Evolutionary conservation across 1,139 yeast species (phyloP).

Genomic region (Candida sanyaensis): DNA sequence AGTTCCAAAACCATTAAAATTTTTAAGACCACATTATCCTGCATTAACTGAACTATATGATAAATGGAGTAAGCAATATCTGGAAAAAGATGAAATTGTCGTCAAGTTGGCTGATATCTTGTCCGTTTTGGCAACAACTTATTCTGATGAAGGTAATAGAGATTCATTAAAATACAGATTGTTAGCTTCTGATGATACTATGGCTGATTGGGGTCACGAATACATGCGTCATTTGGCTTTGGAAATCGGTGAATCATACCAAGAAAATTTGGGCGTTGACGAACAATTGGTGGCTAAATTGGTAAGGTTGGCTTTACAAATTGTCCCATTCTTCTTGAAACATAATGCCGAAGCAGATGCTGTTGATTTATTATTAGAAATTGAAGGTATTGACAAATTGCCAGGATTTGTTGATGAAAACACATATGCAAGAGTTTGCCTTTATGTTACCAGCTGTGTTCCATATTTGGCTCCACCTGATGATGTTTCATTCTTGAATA

Average conservation of each 20-base stretch:
- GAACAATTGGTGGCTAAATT: slow-evolving; percentile 49
- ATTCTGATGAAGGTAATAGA: slow-evolving; percentile 78
- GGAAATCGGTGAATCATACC: slow-evolving; percentile 89
- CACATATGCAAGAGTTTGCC: slow-evolving; percentile 86
- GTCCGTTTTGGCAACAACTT: slow-evolving; percentile 95
- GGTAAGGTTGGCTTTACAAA: slow-evolving; percentile 66
- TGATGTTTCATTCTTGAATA: slow-evolving; percentile 79
- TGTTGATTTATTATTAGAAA: slow-evolving; percentile 85
- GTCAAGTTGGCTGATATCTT: slow-evolving; percentile 71
- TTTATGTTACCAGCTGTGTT: slow-evolving; percentile 93
- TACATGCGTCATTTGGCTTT: slow-evolving; percentile 93
- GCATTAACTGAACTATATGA: slow-evolving; percentile 64
- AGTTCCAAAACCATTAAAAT: slow-evolving; percentile 96
- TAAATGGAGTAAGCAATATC: slow-evolving; percentile 69
- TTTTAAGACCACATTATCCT: slow-evolving; percentile 85
- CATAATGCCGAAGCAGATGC: slow-evolving; percentile 99
- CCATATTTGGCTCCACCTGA: slow-evolving; percentile 96
- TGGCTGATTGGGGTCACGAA: slow-evolving; percentile 97
- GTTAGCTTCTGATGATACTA: slow-evolving; percentile 55
- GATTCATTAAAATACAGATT: slow-evolving; percentile 84
- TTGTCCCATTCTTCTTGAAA: slow-evolving; percentile 86
- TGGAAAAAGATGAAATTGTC: slow-evolving; percentile 25
- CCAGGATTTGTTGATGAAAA: slow-evolving; percentile 83
- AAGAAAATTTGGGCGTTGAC: slow-evolving; percentile 61
- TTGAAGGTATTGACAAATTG: slow-evolving; percentile 82